These are phyloP conservation scores for Crithidia mellificae DNA, from an alignment of 208 protist genomes.

Conservation along the genomic window DNA sequence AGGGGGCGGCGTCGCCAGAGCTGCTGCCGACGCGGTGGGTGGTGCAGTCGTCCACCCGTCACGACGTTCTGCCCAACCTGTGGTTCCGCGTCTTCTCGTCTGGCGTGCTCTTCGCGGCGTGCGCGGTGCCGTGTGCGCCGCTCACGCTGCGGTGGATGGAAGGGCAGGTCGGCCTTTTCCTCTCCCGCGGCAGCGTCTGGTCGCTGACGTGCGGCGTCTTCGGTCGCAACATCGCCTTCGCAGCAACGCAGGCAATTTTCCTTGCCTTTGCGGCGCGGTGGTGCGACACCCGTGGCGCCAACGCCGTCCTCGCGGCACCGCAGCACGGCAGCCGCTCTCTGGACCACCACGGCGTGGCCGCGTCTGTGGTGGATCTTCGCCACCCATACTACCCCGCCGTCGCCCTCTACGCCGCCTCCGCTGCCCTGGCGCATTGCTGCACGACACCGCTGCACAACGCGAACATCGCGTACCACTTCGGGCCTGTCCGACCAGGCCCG, in stretches of 20 bases:
- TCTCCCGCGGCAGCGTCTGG: constrained; percentile 79
- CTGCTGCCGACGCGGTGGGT: constrained; percentile 50
- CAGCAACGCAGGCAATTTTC: constrained; percentile 38
- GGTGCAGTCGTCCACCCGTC: constrained; percentile 59
- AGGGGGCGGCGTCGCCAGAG: constrained; percentile 14
- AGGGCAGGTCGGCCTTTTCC: constrained; percentile 63
- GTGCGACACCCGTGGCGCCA: constrained; percentile 4
- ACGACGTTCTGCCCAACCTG: constrained; percentile 42
- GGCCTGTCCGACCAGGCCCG: constrained; percentile 44
- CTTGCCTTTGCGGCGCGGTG: constrained; percentile 18
- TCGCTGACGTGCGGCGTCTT: constrained; percentile 62
- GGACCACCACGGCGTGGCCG: not conserved
- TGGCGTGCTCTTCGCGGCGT: constrained; percentile 61
- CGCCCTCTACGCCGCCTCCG: constrained; percentile 39
- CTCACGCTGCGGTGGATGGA: constrained; percentile 71
- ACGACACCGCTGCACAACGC: constrained; percentile 61
- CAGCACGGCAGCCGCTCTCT: not conserved
- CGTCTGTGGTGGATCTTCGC: constrained; percentile 63
- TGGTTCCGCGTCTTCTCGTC: constrained; percentile 44
- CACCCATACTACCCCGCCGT: constrained; percentile 80
- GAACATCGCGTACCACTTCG: constrained; percentile 73
- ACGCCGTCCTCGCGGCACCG: constrained; percentile 7
- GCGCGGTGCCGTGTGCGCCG: constrained; percentile 53
- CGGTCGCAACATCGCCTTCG: constrained; percentile 44
- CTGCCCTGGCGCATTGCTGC: constrained; percentile 46